Percentiles rank a stretch among this genome's conserved stretches.
These are phyloP conservation scores for Pythium oligandrum DNA, from an alignment of 352 stramenopile species.

Conservation along the genomic window DNA sequence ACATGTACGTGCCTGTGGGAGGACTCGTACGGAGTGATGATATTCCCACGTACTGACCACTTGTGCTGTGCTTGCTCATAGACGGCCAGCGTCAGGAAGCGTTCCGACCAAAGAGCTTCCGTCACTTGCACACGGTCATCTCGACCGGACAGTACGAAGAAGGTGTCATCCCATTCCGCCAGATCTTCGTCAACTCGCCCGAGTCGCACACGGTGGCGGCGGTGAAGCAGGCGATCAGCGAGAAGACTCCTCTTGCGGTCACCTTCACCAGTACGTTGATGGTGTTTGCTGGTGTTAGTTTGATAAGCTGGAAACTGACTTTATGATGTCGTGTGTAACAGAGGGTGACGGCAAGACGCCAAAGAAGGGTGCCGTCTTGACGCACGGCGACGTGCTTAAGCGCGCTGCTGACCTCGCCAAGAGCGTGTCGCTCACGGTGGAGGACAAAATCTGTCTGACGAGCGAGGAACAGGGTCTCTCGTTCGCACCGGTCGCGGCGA, in stretches of 20 bases:
- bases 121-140: conserved; percentile 80
- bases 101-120: conserved; percentile 79
- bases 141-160: conserved; percentile 72
- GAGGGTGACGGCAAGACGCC: conserved; percentile 71
- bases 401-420: conserved; percentile 60
- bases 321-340: conserved; percentile 16
- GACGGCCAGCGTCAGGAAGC: conserved; percentile 46
- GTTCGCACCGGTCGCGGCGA: conserved; percentile 68
- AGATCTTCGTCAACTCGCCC: conserved; percentile 78
- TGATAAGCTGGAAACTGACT: neutral
- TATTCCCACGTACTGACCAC: too few relatives aligned
- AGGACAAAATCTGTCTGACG: conserved; percentile 82
- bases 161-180: conserved; percentile 69
- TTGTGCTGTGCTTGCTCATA: conserved; percentile 12
- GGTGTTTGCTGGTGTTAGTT: neutral
- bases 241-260: conserved; percentile 69
- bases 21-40: neutral
- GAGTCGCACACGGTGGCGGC: conserved; percentile 58
- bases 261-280: conserved; percentile 70
- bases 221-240: conserved; percentile 55
- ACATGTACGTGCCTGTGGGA: conserved; percentile 40
- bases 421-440: conserved; percentile 61
- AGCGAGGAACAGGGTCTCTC: conserved; percentile 61
- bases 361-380: conserved; percentile 76
- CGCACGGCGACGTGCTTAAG: conserved; percentile 80